Evolutionary conservation across 2,329 filamentous ascomycete species (phyloP).

Genomic region (Aspergillus oerlinghausenensis): DNA sequence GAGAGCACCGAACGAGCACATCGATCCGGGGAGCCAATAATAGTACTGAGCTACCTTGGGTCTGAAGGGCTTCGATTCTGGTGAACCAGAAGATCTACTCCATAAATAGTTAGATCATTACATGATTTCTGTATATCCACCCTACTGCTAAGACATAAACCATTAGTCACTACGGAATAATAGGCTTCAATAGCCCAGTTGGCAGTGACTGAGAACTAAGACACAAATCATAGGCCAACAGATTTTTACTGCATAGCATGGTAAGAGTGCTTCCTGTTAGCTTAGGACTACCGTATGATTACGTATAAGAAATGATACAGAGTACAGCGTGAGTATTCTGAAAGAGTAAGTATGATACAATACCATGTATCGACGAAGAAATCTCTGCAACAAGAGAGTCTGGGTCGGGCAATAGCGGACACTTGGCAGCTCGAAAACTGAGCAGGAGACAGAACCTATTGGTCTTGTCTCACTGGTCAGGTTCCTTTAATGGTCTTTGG

Average conservation of each 20-base stretch:
- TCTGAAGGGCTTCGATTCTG: not conserved
- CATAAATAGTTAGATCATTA: not conserved
- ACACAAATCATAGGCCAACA: too few species aligned
- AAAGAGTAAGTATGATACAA: not conserved
- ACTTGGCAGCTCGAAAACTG: not conserved
- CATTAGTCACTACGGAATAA: too few species aligned
- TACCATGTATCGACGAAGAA: not conserved
- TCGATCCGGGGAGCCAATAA: not conserved
- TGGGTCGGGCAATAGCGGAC: not conserved
- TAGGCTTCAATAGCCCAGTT: too few species aligned
- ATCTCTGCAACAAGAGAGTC: not conserved
- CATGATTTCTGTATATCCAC: not conserved
- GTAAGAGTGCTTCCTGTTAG: too few species aligned
- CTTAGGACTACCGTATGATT: not conserved
- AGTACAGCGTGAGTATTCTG: not conserved
- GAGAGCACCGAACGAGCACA: too few species aligned
- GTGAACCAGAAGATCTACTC: not conserved
- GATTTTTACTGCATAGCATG: too few species aligned
- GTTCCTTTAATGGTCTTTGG: too few species aligned
- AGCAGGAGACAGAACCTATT: not conserved
- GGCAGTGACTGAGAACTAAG: too few species aligned
- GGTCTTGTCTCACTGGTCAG: not conserved
- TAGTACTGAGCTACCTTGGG: not conserved
- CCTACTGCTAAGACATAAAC: too few species aligned
- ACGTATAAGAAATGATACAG: not conserved